These are phyloP conservation scores for Lizonia empirigonia DNA, from an alignment of 2,329 filamentous ascomycete genomes.

Conservation along the genomic window DNA sequence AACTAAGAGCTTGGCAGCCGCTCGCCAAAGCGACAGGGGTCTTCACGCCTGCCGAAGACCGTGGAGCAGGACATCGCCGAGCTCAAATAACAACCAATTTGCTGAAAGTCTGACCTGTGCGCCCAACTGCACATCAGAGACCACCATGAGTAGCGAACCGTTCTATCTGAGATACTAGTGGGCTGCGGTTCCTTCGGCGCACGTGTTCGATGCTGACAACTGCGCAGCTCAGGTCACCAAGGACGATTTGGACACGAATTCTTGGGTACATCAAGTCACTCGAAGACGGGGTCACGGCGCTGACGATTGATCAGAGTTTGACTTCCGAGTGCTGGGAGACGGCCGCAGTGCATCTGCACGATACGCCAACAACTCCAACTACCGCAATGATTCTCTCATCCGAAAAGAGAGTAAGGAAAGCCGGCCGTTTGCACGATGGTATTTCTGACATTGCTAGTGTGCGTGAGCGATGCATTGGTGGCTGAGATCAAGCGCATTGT, in stretches of 20 bases:
- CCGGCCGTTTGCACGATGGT: background rate
- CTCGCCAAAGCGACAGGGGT: constrained; percentile 34
- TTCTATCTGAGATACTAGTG: constrained; percentile 99
- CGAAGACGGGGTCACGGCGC: background rate
- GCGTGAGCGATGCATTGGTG: constrained; percentile 86
- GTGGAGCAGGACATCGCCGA: constrained; percentile 18
- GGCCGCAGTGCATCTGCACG: constrained; percentile 90
- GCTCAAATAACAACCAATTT: constrained; percentile 9
- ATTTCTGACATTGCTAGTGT: constrained; percentile 67
- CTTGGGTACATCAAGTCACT: constrained; percentile 66
- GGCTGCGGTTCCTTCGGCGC: constrained; percentile 44
- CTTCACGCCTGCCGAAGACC: constrained; percentile 29
- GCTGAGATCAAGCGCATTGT: constrained; percentile 97
- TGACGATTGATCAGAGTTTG: constrained; percentile 73
- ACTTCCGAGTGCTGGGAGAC: constrained; percentile 90
- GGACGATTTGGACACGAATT: constrained; percentile 98
- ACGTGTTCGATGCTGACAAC: constrained; percentile 26
- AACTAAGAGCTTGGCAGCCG: constrained; percentile 24
- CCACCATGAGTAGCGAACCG: constrained; percentile 73
- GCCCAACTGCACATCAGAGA: constrained; percentile 4
- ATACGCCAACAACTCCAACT: constrained; percentile 99
- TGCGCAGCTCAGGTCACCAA: constrained; percentile 86
- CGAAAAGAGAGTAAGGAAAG: constrained; percentile 90
- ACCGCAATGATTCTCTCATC: constrained; percentile 97
- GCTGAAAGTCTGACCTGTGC: background rate